Percentiles rank a stretch among this genome's conserved stretches.
phyloP scores from a whole-genome alignment of 192 early-diverging fungal genomes.

The Mortierella hygrophila region DNA sequence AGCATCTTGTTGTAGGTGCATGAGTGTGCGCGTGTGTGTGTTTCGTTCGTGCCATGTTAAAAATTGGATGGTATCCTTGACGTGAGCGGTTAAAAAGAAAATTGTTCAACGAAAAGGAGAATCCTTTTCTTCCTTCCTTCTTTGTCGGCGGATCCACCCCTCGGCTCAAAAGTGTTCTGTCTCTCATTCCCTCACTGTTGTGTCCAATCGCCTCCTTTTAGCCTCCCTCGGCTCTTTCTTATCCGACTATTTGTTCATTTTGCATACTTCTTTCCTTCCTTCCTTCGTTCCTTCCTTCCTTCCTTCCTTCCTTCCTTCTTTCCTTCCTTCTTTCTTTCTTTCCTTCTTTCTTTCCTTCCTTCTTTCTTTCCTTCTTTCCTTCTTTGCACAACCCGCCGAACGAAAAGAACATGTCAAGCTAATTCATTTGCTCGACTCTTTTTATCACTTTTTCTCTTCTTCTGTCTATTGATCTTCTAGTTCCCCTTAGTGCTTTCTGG shows the following conservation, averaged over 20 bases:
- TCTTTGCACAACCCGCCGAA: neutral
- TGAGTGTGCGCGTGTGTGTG: constrained; percentile 10
- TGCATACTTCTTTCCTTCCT: neutral
- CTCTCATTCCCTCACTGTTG: no score
- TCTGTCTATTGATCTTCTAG: constrained; percentile 10
- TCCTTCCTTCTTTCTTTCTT: no score
- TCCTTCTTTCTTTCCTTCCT: neutral
- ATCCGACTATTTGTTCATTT: neutral
- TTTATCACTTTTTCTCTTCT: neutral
- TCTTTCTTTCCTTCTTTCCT: neutral
- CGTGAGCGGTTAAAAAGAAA: constrained; percentile 1
- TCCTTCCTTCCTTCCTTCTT: no score
- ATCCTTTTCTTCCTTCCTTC: neutral
- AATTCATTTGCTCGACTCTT: neutral
- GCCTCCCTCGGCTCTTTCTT: neutral
- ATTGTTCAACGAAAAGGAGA: neutral
- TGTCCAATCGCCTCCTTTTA: neutral
- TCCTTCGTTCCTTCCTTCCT: neutral
- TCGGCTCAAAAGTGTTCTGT: neutral
- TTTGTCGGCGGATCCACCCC: neutral
- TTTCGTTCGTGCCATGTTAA: neutral
- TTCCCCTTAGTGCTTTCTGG: neutral
- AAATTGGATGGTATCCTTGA: neutral
- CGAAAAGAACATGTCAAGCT: neutral
- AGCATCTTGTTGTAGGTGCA: neutral